phyloP scores from a whole-genome alignment of 2,329 filamentous ascomycete genomes.

The Malbranchea zuffiana region DNA sequence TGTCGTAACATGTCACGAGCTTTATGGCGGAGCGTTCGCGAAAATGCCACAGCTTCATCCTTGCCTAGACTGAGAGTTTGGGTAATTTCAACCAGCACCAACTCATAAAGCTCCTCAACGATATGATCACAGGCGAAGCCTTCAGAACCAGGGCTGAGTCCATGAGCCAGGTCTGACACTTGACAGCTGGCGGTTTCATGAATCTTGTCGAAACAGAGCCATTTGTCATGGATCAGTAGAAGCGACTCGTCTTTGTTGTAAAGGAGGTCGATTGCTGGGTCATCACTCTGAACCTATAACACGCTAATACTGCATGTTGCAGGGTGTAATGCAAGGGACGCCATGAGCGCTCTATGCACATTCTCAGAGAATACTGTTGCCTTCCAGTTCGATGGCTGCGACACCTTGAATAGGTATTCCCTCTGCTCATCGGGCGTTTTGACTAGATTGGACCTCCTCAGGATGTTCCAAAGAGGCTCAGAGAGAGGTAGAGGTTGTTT shows the following conservation, averaged over 20 bases:
- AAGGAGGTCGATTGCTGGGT: conserved; percentile 13
- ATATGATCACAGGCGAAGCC: conserved; percentile 14
- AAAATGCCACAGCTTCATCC: background rate
- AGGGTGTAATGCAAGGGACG: conserved; percentile 15
- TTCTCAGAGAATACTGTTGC: conserved; percentile 13
- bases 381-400: background rate
- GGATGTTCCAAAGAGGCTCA: conserved; percentile 10
- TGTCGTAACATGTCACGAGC: conserved; percentile 8
- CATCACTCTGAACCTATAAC: conserved; percentile 15
- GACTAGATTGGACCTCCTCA: conserved; percentile 8
- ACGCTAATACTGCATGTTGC: conserved; percentile 13
- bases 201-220: conserved; percentile 15
- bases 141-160: background rate
- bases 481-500: conserved; percentile 1
- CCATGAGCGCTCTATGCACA: conserved; percentile 13
- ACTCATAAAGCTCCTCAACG: conserved; percentile 12
- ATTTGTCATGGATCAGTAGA: conserved; percentile 20
- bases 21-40: conserved; percentile 5
- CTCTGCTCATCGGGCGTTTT: conserved; percentile 11
- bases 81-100: conserved; percentile 6
- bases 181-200: conserved; percentile 9
- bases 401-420: conserved; percentile 13
- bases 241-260: conserved; percentile 9
- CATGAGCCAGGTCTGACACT: conserved; percentile 3
- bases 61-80: conserved; percentile 2